phyloP scores from a whole-genome alignment of 2,329 filamentous ascomycete species.

The Ophiocordyceps camponoti-floridani region DNA sequence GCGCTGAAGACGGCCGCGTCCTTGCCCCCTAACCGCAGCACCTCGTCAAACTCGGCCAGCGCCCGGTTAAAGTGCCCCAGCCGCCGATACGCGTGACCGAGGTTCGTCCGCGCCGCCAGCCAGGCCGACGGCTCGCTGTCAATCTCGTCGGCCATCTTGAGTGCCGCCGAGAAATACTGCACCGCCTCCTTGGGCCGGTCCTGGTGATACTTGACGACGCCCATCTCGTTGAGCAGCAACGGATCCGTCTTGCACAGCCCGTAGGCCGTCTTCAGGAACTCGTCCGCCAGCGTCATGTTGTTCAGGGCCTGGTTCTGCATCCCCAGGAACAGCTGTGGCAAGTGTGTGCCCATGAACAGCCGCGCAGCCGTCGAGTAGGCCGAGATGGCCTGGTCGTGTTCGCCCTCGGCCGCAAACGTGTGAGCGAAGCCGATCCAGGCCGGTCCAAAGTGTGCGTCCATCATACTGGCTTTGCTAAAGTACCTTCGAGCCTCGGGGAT shows the following conservation, averaged over 20 bases:
- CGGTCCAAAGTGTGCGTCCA: conserved; percentile 92
- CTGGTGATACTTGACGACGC: conserved; percentile 89
- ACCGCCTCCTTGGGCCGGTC: conserved; percentile 59
- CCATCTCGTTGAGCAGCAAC: conserved; percentile 84
- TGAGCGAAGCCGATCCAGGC: conserved; percentile 99
- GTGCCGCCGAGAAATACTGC: conserved; percentile 58
- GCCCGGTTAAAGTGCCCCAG: conserved; percentile 51
- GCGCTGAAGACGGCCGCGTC: conserved; percentile 63
- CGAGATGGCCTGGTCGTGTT: conserved; percentile 95
- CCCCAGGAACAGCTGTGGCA: conserved; percentile 87
- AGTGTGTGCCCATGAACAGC: conserved; percentile 89
- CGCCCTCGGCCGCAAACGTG: conserved; percentile 91
- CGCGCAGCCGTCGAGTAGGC: conserved; percentile 92
- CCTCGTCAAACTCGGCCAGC: conserved; percentile 69
- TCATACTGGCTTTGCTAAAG: conserved; percentile 93
- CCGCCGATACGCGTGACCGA: conserved; percentile 74
- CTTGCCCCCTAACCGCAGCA: conserved; percentile 65
- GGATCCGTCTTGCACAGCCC: conserved; percentile 71
- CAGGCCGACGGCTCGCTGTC: conserved; percentile 69
- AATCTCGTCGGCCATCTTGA: conserved; percentile 63
- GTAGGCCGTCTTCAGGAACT: conserved; percentile 85
- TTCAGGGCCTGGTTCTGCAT: conserved; percentile 97
- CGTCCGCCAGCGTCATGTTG: conserved; percentile 83
- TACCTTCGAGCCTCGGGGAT: conserved; percentile 88
- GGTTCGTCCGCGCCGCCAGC: conserved; percentile 70